Conservation (phyloP, 1,284 basidiomycete species). For the Lentinus polychrous region DNA sequence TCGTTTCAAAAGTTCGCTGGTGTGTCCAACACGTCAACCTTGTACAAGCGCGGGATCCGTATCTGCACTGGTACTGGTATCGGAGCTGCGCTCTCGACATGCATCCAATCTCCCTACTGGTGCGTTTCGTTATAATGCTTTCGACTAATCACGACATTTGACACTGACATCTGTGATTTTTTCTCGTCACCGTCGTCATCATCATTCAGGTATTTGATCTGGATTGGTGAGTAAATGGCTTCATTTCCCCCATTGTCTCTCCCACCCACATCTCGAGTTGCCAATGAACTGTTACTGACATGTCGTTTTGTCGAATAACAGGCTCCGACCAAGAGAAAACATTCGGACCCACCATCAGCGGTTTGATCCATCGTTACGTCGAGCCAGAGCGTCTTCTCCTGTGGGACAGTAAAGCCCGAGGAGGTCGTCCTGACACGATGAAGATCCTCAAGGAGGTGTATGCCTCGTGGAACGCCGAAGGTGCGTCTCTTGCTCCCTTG, state of each 20-base stretch:
- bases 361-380: constrained; percentile 59
- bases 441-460: constrained; percentile 65
- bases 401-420: constrained; percentile 66
- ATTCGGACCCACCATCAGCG: constrained; percentile 68
- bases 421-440: constrained; percentile 72
- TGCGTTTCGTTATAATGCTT: constrained; percentile 26
- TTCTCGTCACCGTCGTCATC: constrained; percentile 12
- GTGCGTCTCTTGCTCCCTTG: constrained; percentile 26
- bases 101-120: constrained; percentile 65
- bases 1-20: constrained; percentile 52
- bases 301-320: constrained; percentile 21
- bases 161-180: constrained; percentile 1
- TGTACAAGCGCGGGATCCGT: constrained; percentile 71
- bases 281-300: constrained; percentile 2
- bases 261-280: no score
- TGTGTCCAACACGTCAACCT: constrained; percentile 67
- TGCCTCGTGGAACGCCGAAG: constrained; percentile 62
- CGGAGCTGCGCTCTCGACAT: constrained; percentile 69
- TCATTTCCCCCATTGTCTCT: constrained; percentile 1
- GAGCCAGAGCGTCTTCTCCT: constrained; percentile 62
- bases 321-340: constrained; percentile 74
- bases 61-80: constrained; percentile 76
- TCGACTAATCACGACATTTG: constrained; percentile 6
- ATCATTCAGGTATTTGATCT: constrained; percentile 60
- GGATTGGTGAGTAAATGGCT: constrained; percentile 50